Evolutionary conservation across 129 eudicot species (phyloP).

Genomic region (Flaveria robusta): DNA sequence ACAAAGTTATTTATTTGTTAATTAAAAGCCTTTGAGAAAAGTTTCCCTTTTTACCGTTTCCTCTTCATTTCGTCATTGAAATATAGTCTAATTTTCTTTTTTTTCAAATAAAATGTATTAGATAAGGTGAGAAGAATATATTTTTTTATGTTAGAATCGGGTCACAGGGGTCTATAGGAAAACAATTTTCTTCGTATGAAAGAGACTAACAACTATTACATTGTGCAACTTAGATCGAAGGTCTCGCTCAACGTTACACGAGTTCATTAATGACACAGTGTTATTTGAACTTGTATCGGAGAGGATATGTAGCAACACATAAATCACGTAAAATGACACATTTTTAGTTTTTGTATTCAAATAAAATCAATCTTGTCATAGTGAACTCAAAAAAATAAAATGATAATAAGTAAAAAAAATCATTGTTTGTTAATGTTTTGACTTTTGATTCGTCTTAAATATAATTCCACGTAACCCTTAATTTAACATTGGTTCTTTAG

Average conservation of each 20-base stretch:
- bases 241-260: too few relatives aligned
- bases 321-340: slow-evolving; percentile 8
- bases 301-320: not conserved
- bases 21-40: not conserved
- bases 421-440: not conserved
- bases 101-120: too few relatives aligned
- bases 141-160: too few relatives aligned
- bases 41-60: not conserved
- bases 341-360: not conserved
- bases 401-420: not conserved
- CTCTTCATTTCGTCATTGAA: too few relatives aligned
- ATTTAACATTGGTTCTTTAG: slow-evolving; percentile 10
- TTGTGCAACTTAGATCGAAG: too few relatives aligned
- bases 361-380: not conserved
- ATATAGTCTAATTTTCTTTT: too few relatives aligned
- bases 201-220: too few relatives aligned
- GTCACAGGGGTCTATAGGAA: too few relatives aligned
- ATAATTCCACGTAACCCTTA: slow-evolving; percentile 15
- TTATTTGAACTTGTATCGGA: too few relatives aligned
- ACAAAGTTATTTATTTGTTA: not conserved
- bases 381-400: not conserved
- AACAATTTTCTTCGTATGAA: too few relatives aligned
- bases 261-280: too few relatives aligned
- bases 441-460: not conserved
- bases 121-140: too few relatives aligned